Base-by-base conservation (phyloP, 2,329 filamentous ascomycete genomes). In the Fusarium burgessii region DNA sequence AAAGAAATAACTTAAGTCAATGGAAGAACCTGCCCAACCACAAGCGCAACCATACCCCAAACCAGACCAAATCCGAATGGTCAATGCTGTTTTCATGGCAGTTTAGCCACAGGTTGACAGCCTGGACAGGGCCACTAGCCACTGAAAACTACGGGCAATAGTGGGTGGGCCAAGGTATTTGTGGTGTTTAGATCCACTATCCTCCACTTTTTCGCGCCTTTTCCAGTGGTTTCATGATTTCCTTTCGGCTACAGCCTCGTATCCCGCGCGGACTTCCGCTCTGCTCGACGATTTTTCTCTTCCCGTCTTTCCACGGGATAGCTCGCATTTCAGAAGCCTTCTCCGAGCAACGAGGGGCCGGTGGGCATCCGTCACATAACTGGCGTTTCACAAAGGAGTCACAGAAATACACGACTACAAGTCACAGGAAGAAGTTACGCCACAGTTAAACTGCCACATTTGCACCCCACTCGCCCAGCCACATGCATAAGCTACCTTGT, bases 181-280 rank as follows among this genome's bases (percentile, higher is more conserved):
- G 68, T 66, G 73, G 69, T 66, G 54, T 35, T 32, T 25, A 50
- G 47, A 55, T 67, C 73, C 73, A 75, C 71, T 43, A 5, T 13
- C 63, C 61, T 63, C 74, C 74, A 74, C 71, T 75, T 75, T 76
- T 77, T 66, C 67, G 75, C 64, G 72, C 42, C 61, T 74, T 77
- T 76, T 76, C 68, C 61, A 65, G 55, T 59, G 49, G 62, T 40
- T 66, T 68, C 46, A 42, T 29, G 58, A 42, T 38, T 64, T 42
- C 36, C 56, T 62, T 67, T 76, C 74, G 74, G 74, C 73, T 69
- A 63, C 71, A 76, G 71, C 69, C 75, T 77, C 75, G 75, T 76
- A 77, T 73, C 71, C 75, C 75, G 75, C 71, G 64, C 74, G 74
- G 74, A 76, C 62, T 76, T 76, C 66, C 74, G 74, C 49, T 62